These are phyloP conservation scores for Morella rubra DNA, from an alignment of 306 rosid genomes.

Conservation along the genomic window DNA sequence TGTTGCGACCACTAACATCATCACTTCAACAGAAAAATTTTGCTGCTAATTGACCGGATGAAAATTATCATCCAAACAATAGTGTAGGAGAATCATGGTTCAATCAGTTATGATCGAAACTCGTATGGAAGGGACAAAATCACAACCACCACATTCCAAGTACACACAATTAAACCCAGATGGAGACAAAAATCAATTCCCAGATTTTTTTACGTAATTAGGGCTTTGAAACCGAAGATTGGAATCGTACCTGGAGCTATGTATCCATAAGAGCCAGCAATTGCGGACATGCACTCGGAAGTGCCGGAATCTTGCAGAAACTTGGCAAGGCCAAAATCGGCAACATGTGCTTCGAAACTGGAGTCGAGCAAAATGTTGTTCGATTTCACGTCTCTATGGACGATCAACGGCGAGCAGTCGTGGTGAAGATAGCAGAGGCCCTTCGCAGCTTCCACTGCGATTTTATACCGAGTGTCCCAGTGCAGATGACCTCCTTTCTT, in stretches of 20 bases:
- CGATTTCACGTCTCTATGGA: conserved; percentile 91
- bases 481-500: conserved; percentile 94
- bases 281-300: conserved; percentile 98
- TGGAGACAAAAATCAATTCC: conserved; percentile 30
- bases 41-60: not conserved
- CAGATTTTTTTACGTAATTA: conserved; percentile 17
- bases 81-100: not conserved
- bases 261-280: conserved; percentile 98
- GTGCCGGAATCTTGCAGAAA: conserved; percentile 97
- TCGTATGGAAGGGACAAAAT: conserved; percentile 21
- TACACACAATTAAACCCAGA: conserved; percentile 21
- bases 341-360: conserved; percentile 89
- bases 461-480: conserved; percentile 88
- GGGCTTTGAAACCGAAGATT: conserved; percentile 15
- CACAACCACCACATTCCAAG: conserved; percentile 25
- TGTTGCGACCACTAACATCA: not conserved
- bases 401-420: conserved; percentile 91
- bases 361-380: conserved; percentile 93
- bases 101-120: conserved; percentile 29
- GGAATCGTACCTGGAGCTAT: conserved; percentile 83
- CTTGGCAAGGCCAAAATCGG: conserved; percentile 98
- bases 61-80: not conserved
- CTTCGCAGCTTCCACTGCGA: conserved; percentile 92
- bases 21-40: not conserved
- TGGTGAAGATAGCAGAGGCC: conserved; percentile 97